Evolutionary conservation across 495 filamentous ascomycete genomes (phyloP).

Genomic region (Penicillium soppii): DNA sequence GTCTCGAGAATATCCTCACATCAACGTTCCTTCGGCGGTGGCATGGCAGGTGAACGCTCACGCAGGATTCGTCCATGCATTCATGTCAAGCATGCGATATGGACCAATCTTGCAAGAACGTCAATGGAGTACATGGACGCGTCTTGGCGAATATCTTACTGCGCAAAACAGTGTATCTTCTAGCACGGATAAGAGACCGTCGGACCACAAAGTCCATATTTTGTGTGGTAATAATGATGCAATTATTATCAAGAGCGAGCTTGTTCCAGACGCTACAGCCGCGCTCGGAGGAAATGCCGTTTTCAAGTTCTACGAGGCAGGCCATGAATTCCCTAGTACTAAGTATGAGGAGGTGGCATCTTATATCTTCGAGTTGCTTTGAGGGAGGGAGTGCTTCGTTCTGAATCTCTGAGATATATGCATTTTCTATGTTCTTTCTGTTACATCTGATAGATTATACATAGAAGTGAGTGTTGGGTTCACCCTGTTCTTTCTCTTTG

Average conservation of each 20-base stretch:
- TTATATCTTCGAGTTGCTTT: conserved; percentile 42
- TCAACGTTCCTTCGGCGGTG: conserved; percentile 46
- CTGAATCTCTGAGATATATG: conserved; percentile 1
- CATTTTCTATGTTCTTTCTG: not conserved
- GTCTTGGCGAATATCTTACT: conserved; percentile 51
- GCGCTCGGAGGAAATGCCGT: conserved; percentile 49
- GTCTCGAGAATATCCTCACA: conserved; percentile 42
- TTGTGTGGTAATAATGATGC: conserved; percentile 54
- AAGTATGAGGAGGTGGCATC: conserved; percentile 50
- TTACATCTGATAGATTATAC: conserved; percentile 21
- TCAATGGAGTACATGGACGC: conserved; percentile 52
- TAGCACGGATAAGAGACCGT: conserved; percentile 29
- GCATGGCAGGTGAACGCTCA: conserved; percentile 59
- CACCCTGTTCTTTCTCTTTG: conserved; percentile 12
- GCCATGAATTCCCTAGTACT: conserved; percentile 59
- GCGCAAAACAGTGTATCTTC: conserved; percentile 33
- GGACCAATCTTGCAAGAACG: conserved; percentile 54
- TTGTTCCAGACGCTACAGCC: conserved; percentile 51
- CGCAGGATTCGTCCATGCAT: conserved; percentile 54
- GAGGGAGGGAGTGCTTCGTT: conserved; percentile 6
- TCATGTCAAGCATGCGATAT: conserved; percentile 57
- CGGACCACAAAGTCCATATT: conserved; percentile 51
- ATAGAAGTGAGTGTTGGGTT: conserved; percentile 8
- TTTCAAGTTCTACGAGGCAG: conserved; percentile 50
- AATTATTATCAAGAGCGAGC: conserved; percentile 56